phyloP scores from a whole-genome alignment of 805 yeast species.

The Myxozyma vanderwaltii region DNA sequence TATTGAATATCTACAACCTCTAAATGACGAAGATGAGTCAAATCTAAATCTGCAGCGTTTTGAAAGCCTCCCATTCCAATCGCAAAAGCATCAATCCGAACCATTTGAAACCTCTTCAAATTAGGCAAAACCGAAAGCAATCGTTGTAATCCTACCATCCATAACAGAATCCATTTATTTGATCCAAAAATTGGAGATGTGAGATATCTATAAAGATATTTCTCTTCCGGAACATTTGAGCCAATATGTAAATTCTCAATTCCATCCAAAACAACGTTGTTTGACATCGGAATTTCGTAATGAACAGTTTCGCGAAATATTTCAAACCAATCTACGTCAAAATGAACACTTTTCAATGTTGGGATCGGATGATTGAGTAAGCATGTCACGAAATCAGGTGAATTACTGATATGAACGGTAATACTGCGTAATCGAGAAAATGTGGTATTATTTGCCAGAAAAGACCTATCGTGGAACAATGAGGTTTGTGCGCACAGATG shows the following conservation, averaged over 20 bases:
- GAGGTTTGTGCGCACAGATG: background rate
- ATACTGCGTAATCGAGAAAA: conserved; percentile 5
- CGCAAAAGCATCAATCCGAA: conserved; percentile 24
- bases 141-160: conserved; percentile 19
- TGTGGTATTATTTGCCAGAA: background rate
- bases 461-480: background rate
- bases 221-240: conserved; percentile 8
- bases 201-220: conserved; percentile 19
- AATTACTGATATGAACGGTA: conserved; percentile 12
- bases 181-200: conserved; percentile 21
- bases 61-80: conserved; percentile 20
- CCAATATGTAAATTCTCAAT: conserved; percentile 18
- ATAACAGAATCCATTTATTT: conserved; percentile 22
- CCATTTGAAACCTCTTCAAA: conserved; percentile 7
- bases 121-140: conserved; percentile 12
- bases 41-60: conserved; percentile 15
- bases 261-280: background rate
- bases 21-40: conserved; percentile 10
- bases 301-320: conserved; percentile 15
- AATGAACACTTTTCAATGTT: conserved; percentile 2
- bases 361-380: background rate
- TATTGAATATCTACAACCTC: conserved; percentile 13
- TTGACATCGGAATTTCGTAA: conserved; percentile 9
- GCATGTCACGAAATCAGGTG: conserved; percentile 9
- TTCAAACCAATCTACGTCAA: conserved; percentile 23